phyloP scores from a whole-genome alignment of 768 basidiomycete genomes.

The Mycena leptocephala region DNA sequence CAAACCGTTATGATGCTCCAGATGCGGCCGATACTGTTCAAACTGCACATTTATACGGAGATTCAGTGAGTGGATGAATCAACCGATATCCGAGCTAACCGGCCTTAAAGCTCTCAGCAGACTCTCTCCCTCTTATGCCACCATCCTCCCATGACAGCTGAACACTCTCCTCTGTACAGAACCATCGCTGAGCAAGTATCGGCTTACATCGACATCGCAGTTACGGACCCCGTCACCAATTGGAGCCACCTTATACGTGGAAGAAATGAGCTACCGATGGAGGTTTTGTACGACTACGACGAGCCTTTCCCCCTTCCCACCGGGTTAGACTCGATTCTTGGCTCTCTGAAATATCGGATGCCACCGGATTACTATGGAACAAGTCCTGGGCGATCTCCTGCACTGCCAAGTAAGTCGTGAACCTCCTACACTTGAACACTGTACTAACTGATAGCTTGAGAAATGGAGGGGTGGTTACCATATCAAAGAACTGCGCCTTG shows the following conservation, averaged over 20 bases:
- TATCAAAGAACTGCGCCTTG: conserved; percentile 25
- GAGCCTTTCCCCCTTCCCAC: conserved; percentile 19
- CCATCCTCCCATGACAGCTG: conserved; percentile 17
- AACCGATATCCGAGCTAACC: no score
- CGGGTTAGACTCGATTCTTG: conserved; percentile 23
- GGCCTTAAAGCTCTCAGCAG: conserved; percentile 14
- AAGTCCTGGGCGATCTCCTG: conserved; percentile 24
- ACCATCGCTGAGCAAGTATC: conserved; percentile 31
- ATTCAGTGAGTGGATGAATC: no score
- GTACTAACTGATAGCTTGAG: conserved; percentile 10
- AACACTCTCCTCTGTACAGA: conserved; percentile 25
- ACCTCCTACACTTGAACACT: background rate
- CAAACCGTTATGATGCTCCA: no score
- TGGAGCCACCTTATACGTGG: conserved; percentile 5
- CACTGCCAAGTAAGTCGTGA: conserved; percentile 12
- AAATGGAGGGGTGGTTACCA: background rate
- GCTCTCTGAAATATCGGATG: conserved; percentile 20
- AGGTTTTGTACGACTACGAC: conserved; percentile 24
- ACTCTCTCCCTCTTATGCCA: conserved; percentile 17
- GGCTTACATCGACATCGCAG: conserved; percentile 27
- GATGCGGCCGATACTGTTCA: no score
- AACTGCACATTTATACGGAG: no score
- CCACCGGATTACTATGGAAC: conserved; percentile 10
- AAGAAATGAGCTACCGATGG: conserved; percentile 17
- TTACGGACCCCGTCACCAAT: conserved; percentile 15